These are phyloP conservation scores for Excoecaria cochinchinensis DNA, from an alignment of 345 rosid species.

Conservation along the genomic window DNA sequence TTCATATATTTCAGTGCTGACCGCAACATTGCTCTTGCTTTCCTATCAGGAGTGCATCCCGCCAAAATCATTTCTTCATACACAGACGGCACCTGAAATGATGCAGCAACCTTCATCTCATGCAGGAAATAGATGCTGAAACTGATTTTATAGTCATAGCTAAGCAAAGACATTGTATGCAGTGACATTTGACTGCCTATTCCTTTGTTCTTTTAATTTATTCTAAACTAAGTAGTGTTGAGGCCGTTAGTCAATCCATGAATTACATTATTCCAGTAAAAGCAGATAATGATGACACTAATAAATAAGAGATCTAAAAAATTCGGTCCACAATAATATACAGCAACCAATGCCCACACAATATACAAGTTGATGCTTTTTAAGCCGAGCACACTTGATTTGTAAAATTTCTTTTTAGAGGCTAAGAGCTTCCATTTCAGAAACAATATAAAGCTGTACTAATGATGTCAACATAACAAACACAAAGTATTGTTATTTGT, in stretches of 20 bases:
- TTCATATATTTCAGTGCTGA: slow-evolving; percentile 92
- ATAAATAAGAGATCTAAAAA: background rate
- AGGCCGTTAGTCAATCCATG: background rate
- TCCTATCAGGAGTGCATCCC: slow-evolving; percentile 86
- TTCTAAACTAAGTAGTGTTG: background rate
- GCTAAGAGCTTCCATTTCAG: background rate
- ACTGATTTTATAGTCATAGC: background rate
- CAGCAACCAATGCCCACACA: background rate
- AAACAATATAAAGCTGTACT: background rate
- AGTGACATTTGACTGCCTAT: background rate
- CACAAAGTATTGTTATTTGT: no score
- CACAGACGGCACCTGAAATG: slow-evolving; percentile 77
- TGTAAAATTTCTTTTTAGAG: background rate
- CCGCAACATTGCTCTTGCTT: slow-evolving; percentile 93
- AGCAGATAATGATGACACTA: background rate
- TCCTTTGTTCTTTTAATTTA: background rate
- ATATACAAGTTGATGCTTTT: background rate
- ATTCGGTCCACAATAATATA: background rate
- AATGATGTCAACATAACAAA: background rate
- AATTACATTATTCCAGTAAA: background rate
- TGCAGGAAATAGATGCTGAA: background rate
- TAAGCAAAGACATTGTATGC: background rate
- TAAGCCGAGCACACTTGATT: background rate
- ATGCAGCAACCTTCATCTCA: slow-evolving; percentile 2
- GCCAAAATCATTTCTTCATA: slow-evolving; percentile 89